Evolutionary conservation across 441 rosid species (phyloP), one percentile per base, ranked within the genome.

Genomic region (Croton setiger): DNA sequence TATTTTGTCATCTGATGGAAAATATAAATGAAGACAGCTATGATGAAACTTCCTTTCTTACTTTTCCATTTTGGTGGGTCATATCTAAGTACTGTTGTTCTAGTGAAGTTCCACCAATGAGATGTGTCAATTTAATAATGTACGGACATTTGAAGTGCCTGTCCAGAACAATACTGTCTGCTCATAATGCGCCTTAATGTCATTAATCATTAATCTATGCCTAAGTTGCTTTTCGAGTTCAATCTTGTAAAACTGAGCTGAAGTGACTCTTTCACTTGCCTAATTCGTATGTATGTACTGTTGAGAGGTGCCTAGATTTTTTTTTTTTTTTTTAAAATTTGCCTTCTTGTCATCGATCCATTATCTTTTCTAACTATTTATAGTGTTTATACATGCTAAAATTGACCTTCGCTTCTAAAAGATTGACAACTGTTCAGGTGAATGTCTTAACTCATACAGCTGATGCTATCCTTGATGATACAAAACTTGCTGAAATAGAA

Each of bases 401-500:
- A 51, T 75, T 74, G 71, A 43, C 33, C 43, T 39, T 39, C 43
- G 3, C 43, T 39, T 39, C 43, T 39, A 39, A 39, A 39, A 39
- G 9, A 5, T 7, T 4, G 7, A 39, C 9, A 39, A 39, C 43
- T 39, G 10, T 36, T 69, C 84, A 92, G 96, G 97, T 89, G 18
- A 85, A 89, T 74, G 84, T 89, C 69, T 75, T 89, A 60, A 84
- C 92, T 0, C 96, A 89, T 76, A 70, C 87, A 49, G 82, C 88
- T 71, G 89, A 89, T 74, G 85, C 85, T 69, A 21, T 70, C 59
- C 66, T 77, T 59, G 0, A 35, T 0, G 37, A 68, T 54, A 35
- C 56, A 7, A 4, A 44, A 0, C 78, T 75, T 68, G 0, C 43
- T 4, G 0, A 0, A 8, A 81, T 93, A 2, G 64, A 77, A 15